Percentiles rank a stretch among this genome's conserved stretches.
These are phyloP conservation scores for Monascus ruber DNA, from an alignment of 2,329 filamentous ascomycete species.

Conservation along the genomic window DNA sequence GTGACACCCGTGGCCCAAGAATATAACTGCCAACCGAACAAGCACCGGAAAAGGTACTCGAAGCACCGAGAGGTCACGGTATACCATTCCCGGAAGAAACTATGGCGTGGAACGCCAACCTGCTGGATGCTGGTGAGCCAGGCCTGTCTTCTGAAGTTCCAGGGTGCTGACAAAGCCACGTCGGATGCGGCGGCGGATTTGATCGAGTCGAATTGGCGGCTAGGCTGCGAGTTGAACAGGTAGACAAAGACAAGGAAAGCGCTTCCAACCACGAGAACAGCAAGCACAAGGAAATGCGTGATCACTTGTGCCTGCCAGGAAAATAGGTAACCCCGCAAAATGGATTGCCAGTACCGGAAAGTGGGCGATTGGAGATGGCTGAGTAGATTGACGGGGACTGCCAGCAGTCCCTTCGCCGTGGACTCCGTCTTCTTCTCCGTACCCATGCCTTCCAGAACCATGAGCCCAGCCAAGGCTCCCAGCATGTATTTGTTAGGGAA, in stretches of 20 bases:
- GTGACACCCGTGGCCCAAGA: conserved; percentile 68
- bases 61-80: conserved; percentile 68
- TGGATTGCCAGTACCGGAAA: conserved; percentile 13
- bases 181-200: conserved; percentile 16
- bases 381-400: conserved; percentile 51
- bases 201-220: conserved; percentile 38
- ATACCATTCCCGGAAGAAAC: conserved; percentile 72
- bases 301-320: conserved; percentile 29
- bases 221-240: conserved; percentile 46
- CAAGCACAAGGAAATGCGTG: conserved; percentile 38
- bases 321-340: conserved; percentile 17
- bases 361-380: conserved; percentile 20
- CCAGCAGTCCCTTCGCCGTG: conserved; percentile 55
- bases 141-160: conserved; percentile 73
- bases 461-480: conserved; percentile 79
- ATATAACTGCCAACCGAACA: conserved; percentile 66
- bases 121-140: conserved; percentile 91
- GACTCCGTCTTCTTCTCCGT: conserved; percentile 53
- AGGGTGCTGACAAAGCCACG: conserved; percentile 54
- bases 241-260: conserved; percentile 48
- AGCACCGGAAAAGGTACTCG: conserved; percentile 68
- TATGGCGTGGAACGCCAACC: conserved; percentile 80
- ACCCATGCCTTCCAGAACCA: conserved; percentile 76
- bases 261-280: conserved; percentile 41
- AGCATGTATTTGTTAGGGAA: conserved; percentile 72